Evolutionary conservation across 108 stramenopile species (phyloP), one percentile per base, ranked within the genome.

Genomic region (Pseudonitzschia multiseries): DNA sequence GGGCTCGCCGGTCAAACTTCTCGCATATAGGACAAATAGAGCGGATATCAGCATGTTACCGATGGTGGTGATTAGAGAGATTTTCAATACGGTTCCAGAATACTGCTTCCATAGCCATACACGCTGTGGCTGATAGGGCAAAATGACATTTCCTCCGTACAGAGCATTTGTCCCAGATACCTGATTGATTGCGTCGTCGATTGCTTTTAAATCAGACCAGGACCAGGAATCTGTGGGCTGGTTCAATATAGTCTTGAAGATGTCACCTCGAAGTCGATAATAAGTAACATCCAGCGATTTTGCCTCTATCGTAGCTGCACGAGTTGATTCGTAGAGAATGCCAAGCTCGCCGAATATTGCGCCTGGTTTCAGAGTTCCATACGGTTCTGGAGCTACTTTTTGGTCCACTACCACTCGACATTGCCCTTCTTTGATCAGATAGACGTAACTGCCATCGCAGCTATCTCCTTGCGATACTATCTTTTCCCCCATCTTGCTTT

Each of bases 361-460:
- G 9, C 43, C 65, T 28, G 69, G 60, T 27, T 20, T 57, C 33
- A 81, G 13, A 8, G 41, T 77, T 1, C 76, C 71, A 57, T 77
- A 81, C 0, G 80, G 80, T 41, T 81, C 80, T 6, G 80, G 80
- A 27, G 76, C 68, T 14, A n/a, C 59, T 4, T 71, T 66, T 24
- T 64, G 71, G 65, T 81, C 80, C 0, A 81, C 68, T 3, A 70
- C 40, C 10, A 81, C 80, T 14, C 28, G 52, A 48, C 73, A 74
- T 24, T 65, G 22, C 18, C 80, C 80, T 42, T 76, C 71, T 0
- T 44, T 59, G 8, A 81, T 24, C 8, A 81, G n/a, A 59, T 76
- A 77, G n/a, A 81, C 73, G 53, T 48, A 81, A 33, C 44, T 71
- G 14, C 40, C 69, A 2, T 52, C 42, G 28, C 60, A 71, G 36